These are phyloP conservation scores for Jatropha multifida DNA, from an alignment of 441 rosid genomes.

Conservation along the genomic window DNA sequence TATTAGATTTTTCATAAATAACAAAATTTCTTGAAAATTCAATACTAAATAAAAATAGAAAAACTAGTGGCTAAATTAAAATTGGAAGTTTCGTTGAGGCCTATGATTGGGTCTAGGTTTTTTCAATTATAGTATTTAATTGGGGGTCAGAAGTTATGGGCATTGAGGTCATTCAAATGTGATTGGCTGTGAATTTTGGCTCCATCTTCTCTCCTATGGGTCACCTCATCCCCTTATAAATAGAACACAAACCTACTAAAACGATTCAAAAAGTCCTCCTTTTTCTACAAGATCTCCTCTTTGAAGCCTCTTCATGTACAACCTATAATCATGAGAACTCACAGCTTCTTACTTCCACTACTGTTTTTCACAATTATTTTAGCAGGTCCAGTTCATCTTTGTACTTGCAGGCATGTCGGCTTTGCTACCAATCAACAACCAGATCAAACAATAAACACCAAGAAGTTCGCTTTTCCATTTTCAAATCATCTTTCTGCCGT, in stretches of 20 bases:
- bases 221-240: constrained; percentile 21
- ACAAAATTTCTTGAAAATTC: too few species aligned
- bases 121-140: neutral
- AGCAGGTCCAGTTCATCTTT: constrained; percentile 18
- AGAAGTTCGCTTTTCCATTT: constrained; percentile 7
- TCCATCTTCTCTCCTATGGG: constrained; percentile 6
- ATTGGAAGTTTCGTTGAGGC: neutral
- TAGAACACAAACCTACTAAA: neutral
- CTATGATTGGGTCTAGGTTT: too few species aligned
- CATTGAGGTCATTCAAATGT: neutral
- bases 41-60: too few species aligned
- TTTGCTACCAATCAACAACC: constrained; percentile 17
- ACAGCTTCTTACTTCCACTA: constrained; percentile 18
- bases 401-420: constrained; percentile 29
- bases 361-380: constrained; percentile 24
- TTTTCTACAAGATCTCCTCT: constrained; percentile 4
- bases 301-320: constrained; percentile 1
- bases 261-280: neutral
- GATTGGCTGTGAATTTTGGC: constrained; percentile 11
- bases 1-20: neutral
- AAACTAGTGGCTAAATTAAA: too few species aligned
- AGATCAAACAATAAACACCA: constrained; percentile 11
- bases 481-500: constrained; percentile 15
- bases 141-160: constrained; percentile 10
- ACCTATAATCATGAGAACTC: constrained; percentile 25